phyloP scores from a whole-genome alignment of 2,329 filamentous ascomycete genomes.

The Trichophyton schoenleinii region DNA sequence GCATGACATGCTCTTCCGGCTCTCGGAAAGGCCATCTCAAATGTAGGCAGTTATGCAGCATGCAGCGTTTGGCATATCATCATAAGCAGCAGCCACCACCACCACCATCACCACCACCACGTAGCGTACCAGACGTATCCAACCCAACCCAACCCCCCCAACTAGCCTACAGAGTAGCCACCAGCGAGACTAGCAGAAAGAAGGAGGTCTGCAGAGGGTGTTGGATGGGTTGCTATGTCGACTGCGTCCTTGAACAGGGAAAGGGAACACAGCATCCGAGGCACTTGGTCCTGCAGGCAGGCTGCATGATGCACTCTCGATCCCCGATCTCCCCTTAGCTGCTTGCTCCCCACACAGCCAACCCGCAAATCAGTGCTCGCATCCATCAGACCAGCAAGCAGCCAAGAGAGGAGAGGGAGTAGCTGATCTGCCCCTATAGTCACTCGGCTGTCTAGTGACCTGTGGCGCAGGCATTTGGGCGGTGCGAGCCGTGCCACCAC shows the following conservation, averaged over 20 bases:
- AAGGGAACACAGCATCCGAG: background rate
- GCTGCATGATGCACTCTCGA: background rate
- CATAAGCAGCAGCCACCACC: background rate
- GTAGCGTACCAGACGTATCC: too few species aligned
- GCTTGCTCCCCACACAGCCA: background rate
- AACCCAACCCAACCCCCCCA: too few species aligned
- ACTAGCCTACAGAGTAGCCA: too few species aligned
- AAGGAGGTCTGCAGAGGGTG: too few species aligned
- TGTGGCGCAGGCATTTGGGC: constrained; percentile 1
- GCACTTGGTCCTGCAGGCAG: background rate
- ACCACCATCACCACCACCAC: too few species aligned
- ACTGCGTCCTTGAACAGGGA: background rate
- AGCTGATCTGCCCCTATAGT: background rate
- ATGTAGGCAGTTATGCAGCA: too few species aligned
- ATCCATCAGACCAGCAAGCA: background rate
- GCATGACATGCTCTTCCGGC: background rate
- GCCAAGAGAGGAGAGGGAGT: background rate
- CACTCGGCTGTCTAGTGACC: background rate
- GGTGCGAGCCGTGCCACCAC: background rate
- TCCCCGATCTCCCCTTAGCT: background rate
- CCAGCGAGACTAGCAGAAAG: too few species aligned
- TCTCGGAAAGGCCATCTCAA: background rate
- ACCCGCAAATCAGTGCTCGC: background rate
- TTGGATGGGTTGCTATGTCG: too few species aligned
- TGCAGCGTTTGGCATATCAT: background rate